Base-by-base conservation (phyloP, 1,284 basidiomycete genomes). In the Rhodotorula sp. region DNA sequence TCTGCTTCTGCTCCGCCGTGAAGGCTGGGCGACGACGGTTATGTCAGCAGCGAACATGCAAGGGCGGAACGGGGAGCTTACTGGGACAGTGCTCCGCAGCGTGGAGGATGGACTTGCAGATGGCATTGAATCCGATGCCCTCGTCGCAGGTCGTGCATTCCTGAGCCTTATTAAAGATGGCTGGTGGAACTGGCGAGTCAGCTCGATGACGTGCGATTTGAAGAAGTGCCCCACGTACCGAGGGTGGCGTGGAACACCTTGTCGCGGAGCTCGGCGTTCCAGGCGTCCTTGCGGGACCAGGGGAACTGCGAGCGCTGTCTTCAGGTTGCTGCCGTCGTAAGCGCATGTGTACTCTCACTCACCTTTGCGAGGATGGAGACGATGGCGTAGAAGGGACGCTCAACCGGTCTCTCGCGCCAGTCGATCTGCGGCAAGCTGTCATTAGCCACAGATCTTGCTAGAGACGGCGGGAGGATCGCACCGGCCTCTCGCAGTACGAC, bases 321-420 rank as follows among this genome's bases (percentile, higher is more conserved):
- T 2, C 11, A 55, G 20, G 10, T 11, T 24, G n/a, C n/a, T n/a
- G n/a, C n/a, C n/a, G n/a, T n/a, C n/a, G n/a, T n/a, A n/a, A n/a
- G n/a, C n/a, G n/a, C n/a, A n/a, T n/a, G n/a, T n/a, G n/a, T 1
- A 37, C 4, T 5, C 20, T 34, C 13, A 48, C 68, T n/a, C 20
- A 69, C 67, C 65, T 69, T 69, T 28, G 59, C 58, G 50, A 65
- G 26, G n/a, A 72, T 28, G 26, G 65, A 62, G 30, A 59, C 53
- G 22, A 70, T 18, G 52, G 67, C 65, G 60, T 57, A 65, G 59
- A 55, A 69, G 15, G 60, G 34, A 7, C 68, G 48, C 62, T 68
- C 67, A 28, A 64, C 59, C 40, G 68, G 61, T 16, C 64, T 28
- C 47, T 71, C 69, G 47, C 57, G 48, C n/a, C n/a, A 58, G 7